These are phyloP conservation scores for Rutstroemia sp. DNA, from an alignment of 2,329 filamentous ascomycete species.

Conservation along the genomic window DNA sequence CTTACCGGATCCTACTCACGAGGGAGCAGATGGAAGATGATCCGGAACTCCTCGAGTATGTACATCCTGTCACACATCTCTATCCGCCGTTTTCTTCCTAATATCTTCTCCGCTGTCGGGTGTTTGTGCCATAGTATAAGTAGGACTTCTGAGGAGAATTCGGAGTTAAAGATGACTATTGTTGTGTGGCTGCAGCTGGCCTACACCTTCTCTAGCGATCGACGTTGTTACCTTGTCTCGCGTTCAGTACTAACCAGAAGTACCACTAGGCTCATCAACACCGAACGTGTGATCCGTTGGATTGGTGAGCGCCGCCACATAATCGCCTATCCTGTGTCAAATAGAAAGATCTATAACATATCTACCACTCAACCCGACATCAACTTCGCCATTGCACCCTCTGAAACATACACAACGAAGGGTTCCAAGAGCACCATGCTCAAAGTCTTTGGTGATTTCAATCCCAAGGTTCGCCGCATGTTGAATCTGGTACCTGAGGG, in stretches of 20 bases:
- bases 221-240: too few relatives aligned
- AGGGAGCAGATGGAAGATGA: conserved; percentile 60
- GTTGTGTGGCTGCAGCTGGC: too few relatives aligned
- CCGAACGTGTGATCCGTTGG: conserved; percentile 64
- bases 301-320: conserved; percentile 69
- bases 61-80: too few relatives aligned
- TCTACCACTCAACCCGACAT: conserved; percentile 54
- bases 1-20: conserved; percentile 71
- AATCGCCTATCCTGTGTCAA: conserved; percentile 68
- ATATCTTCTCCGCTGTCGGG: too few relatives aligned
- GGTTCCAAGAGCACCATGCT: conserved; percentile 55
- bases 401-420: conserved; percentile 54
- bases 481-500: conserved; percentile 52
- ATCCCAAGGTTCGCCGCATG: conserved; percentile 50
- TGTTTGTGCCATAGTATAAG: too few relatives aligned
- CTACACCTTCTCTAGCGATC: too few relatives aligned
- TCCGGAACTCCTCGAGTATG: conserved; percentile 43
- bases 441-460: conserved; percentile 54
- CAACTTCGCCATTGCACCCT: conserved; percentile 50
- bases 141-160: too few relatives aligned
- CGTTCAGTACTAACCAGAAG: too few relatives aligned
- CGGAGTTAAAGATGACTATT: too few relatives aligned
- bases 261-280: conserved; percentile 43
- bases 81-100: too few relatives aligned
- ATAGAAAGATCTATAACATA: conserved; percentile 58